A percentile compares a stretch with the other conserved stretches of the same genome.
Conservation (phyloP, 225 moss, liverwort and hornwort genomes). For the Neckera pumila region DNA sequence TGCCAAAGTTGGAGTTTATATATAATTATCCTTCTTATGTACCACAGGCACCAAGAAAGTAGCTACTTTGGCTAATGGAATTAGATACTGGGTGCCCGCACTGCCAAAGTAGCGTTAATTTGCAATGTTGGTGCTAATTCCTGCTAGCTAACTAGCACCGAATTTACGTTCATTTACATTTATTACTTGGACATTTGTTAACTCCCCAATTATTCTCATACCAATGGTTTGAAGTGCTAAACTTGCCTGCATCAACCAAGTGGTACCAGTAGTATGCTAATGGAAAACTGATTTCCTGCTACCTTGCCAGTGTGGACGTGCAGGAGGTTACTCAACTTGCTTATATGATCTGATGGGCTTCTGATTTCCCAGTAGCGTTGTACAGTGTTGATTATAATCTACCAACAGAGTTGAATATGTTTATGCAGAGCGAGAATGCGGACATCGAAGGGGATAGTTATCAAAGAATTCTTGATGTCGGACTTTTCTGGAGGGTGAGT, state of each 20-base stretch:
- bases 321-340: background rate
- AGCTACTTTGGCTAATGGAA: background rate
- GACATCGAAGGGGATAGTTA: constrained; percentile 15
- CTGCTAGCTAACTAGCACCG: background rate
- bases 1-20: background rate
- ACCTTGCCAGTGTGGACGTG: background rate
- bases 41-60: background rate
- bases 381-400: background rate
- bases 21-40: background rate
- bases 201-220: background rate
- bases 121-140: background rate
- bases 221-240: background rate
- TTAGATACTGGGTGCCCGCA: no score
- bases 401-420: background rate
- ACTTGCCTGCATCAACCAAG: background rate
- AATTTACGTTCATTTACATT: background rate
- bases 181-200: background rate
- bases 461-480: constrained; percentile 18
- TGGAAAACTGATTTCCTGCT: background rate
- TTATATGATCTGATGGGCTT: background rate
- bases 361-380: background rate
- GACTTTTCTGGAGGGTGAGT: constrained; percentile 46
- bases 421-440: constrained; percentile 30
- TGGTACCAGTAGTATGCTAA: background rate
- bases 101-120: background rate